These are phyloP conservation scores for Hsuehochloa calcarea DNA, from an alignment of 176 grass and related monocot species.

Conservation along the genomic window DNA sequence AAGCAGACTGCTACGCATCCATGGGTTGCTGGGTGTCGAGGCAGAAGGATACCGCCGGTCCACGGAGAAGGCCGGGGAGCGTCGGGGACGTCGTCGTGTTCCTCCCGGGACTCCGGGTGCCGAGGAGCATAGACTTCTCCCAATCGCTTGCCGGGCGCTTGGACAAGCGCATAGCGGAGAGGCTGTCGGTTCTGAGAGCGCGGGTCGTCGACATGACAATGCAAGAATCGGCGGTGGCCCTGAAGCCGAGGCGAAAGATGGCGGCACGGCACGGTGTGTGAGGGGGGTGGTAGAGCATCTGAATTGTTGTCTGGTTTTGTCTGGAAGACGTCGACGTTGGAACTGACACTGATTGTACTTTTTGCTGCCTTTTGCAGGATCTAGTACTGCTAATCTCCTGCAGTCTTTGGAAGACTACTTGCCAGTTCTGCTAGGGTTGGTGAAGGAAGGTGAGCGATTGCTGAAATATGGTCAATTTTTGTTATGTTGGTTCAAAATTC, in stretches of 20 bases:
- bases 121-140: constrained; percentile 58
- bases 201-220: constrained; percentile 73
- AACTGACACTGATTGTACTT: constrained; percentile 10
- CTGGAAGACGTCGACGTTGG: constrained; percentile 12
- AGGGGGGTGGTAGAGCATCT: constrained; percentile 6
- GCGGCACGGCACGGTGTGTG: constrained; percentile 71
- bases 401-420: constrained; percentile 77
- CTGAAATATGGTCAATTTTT: neutral
- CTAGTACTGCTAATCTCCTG: constrained; percentile 60
- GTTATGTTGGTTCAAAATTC: neutral
- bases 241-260: constrained; percentile 57
- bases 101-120: constrained; percentile 77
- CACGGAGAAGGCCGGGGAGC: constrained; percentile 48
- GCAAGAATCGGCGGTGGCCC: constrained; percentile 59
- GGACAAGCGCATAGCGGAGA: constrained; percentile 43
- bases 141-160: constrained; percentile 50
- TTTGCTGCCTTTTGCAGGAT: constrained; percentile 40
- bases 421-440: constrained; percentile 70
- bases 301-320: constrained; percentile 14
- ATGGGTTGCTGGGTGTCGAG: constrained; percentile 80
- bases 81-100: constrained; percentile 89
- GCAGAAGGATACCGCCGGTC: constrained; percentile 44
- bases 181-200: constrained; percentile 54
- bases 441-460: constrained; percentile 60
- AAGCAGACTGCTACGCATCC: neutral